Evolutionary conservation across 805 yeast genomes (phyloP), one percentile per base, ranked within the genome.

Genomic region (Spathaspora hagerdaliae): DNA sequence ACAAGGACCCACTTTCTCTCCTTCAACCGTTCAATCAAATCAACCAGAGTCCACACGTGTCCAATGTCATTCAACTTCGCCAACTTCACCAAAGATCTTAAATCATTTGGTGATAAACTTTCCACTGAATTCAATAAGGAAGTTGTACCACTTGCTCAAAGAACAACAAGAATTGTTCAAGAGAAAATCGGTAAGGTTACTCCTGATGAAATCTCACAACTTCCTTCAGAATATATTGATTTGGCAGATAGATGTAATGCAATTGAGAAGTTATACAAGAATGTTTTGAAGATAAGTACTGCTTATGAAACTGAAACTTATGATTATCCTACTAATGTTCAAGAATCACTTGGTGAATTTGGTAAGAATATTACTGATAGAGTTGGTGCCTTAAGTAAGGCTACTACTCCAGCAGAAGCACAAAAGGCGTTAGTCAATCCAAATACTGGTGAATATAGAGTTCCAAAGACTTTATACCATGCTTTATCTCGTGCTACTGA

Each of bases 381-480:
- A 54, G 83, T 87, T 40, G 73, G 77, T 47, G 85, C 81, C 49
- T 72, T 87, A 49, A 78, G 90, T 13, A 78, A 76, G 59, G 96
- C 90, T 11, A 76, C 84, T 40, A 75, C 85, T 24, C 87, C 92
- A 1, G 77, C 81, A n/a, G 96, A 87, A 61, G 92, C 91, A 5
- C 94, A 87, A 68, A 79, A 85, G 11, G 85, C 87, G 11, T 61
- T 72, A 50, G 68, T 85, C 36, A 69, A 77, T 44, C 64, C 69
- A 12, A 49, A 52, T 13, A 58, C 56, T 9, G 62, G 57, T 11
- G 72, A 71, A 53, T 66, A 82, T 60, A 70, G 77, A 56, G 74
- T 81, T 38, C 96, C 95, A 55, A 85, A 86, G 73, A 88, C 96
- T 12, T 73, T 87, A 58, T 83, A 84, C 64, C 92, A 86, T 61